Conservation (phyloP, 495 filamentous ascomycete species). For the Hypoxylon fuscum region DNA sequence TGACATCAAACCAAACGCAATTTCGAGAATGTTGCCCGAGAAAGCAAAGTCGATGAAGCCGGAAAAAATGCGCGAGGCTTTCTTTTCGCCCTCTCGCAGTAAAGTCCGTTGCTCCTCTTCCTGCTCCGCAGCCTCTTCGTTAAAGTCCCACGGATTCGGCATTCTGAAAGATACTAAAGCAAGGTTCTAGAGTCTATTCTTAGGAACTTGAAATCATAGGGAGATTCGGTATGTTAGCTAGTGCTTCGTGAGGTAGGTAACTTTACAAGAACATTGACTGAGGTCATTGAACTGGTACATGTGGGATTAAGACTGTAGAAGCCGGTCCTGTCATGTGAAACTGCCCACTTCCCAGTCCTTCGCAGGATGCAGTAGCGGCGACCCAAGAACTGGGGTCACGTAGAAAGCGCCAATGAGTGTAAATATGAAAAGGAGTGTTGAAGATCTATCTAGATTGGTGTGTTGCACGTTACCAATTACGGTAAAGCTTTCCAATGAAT, state of each 20-base stretch:
- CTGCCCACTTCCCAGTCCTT: neutral
- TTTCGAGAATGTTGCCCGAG: constrained; percentile 78
- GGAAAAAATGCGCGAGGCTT: constrained; percentile 58
- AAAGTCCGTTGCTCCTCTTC: constrained; percentile 45
- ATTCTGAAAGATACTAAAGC: constrained; percentile 10
- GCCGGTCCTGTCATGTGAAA: neutral
- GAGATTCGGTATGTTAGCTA: too few relatives aligned
- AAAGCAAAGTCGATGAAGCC: constrained; percentile 77
- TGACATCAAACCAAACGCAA: constrained; percentile 79
- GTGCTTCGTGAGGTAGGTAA: neutral
- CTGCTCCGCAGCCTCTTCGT: constrained; percentile 31
- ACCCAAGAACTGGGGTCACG: neutral
- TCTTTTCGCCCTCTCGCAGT: constrained; percentile 45
- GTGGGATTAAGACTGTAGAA: neutral
- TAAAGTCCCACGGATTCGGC: constrained; percentile 47
- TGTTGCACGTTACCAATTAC: neutral
- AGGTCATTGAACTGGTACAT: neutral
- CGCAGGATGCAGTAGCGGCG: neutral
- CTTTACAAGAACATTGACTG: neutral
- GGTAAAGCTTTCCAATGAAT: neutral
- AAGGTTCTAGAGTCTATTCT: neutral
- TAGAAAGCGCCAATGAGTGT: neutral
- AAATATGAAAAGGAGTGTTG: neutral
- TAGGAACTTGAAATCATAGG: neutral
- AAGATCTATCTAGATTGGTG: neutral